Percentiles rank a stretch among this genome's conserved stretches.
Conservation (phyloP, 1,139 yeast species). For the Geotrichum carabidarum region DNA sequence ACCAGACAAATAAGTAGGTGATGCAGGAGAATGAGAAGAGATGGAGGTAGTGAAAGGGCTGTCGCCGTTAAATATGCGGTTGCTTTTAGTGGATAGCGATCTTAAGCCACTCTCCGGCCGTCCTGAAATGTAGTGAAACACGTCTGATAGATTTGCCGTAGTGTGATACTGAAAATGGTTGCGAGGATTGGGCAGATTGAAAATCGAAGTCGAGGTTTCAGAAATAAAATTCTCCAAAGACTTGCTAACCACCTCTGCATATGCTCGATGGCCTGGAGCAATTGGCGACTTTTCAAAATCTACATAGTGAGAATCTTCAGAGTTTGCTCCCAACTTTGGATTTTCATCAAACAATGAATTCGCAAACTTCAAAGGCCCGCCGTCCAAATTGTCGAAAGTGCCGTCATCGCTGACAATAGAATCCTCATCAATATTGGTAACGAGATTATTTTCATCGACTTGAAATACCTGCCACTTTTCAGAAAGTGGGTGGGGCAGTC, state of each 20-base stretch:
- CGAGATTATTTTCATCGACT: slow-evolving; percentile 31
- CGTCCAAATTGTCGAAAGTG: slow-evolving; percentile 9
- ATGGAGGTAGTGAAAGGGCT: neutral
- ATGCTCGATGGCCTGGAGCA: slow-evolving; percentile 8
- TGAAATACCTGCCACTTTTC: slow-evolving; percentile 39
- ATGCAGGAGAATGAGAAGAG: slow-evolving; percentile 2
- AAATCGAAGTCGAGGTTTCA: slow-evolving; percentile 10
- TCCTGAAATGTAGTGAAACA: neutral
- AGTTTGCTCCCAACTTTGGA: neutral
- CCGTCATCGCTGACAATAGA: slow-evolving; percentile 5
- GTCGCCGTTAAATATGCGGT: neutral
- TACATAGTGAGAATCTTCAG: slow-evolving; percentile 1
- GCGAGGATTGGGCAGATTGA: neutral
- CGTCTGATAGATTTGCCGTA: neutral
- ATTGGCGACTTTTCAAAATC: slow-evolving; percentile 18
- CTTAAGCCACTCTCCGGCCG: neutral
- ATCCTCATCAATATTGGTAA: slow-evolving; percentile 27
- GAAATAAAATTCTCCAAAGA: slow-evolving; percentile 13
- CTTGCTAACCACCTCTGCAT: slow-evolving; percentile 13
- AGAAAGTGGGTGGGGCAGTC: slow-evolving; percentile 29
- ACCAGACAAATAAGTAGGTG: slow-evolving; percentile 21
- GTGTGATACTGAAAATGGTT: neutral
- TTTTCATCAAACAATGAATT: slow-evolving; percentile 2
- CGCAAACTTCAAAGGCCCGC: slow-evolving; percentile 5
- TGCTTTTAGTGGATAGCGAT: neutral